phyloP scores from a whole-genome alignment of 345 rosid species.

The Linum trigynum region DNA sequence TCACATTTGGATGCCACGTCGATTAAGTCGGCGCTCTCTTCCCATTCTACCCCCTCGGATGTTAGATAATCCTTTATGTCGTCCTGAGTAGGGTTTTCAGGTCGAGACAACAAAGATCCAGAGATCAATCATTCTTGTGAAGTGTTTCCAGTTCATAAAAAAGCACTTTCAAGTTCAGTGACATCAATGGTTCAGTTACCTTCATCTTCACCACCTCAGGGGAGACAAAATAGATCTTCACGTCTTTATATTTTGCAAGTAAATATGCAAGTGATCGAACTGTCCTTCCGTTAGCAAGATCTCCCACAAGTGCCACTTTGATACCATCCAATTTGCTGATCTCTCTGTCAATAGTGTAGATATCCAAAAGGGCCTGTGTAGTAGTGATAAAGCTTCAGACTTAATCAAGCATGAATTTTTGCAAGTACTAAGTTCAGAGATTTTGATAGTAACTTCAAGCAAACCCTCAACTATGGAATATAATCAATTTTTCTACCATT shows the following conservation, averaged over 20 bases:
- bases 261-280: constrained; percentile 89
- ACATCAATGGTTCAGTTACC: constrained; percentile 25
- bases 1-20: constrained; percentile 88
- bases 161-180: too few relatives aligned
- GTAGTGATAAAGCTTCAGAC: too few relatives aligned
- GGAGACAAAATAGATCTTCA: constrained; percentile 81
- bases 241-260: constrained; percentile 73
- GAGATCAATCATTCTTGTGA: background rate
- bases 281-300: constrained; percentile 94
- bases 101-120: background rate
- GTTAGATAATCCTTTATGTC: constrained; percentile 85
- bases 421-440: too few relatives aligned
- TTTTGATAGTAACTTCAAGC: too few relatives aligned
- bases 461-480: too few relatives aligned
- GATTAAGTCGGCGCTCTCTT: constrained; percentile 69
- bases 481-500: background rate
- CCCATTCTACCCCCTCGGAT: constrained; percentile 66
- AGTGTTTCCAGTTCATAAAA: background rate
- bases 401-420: too few relatives aligned
- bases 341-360: constrained; percentile 82
- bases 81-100: constrained; percentile 39
- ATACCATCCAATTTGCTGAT: constrained; percentile 82
- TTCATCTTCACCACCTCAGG: constrained; percentile 93
- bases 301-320: constrained; percentile 86
- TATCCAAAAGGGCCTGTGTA: constrained; percentile 80